Conservation (phyloP, 352 stramenopile genomes). For the Pythium oligandrum region DNA sequence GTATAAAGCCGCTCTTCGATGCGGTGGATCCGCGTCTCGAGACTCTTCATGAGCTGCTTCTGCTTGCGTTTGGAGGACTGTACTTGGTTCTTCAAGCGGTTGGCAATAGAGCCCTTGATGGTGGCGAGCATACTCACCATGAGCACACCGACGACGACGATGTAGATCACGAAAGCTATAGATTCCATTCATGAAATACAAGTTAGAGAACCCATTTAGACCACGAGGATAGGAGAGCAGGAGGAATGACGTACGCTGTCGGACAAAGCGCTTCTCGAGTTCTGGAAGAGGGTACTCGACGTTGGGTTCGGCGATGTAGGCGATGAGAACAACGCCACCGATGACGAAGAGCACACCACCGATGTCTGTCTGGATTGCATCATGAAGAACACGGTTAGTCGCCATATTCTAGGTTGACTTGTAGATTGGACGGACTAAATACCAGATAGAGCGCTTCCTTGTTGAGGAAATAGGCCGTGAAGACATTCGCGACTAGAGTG, state of each 20-base stretch:
- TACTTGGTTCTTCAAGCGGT: constrained; percentile 82
- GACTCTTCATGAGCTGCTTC: constrained; percentile 79
- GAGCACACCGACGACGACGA: constrained; percentile 65
- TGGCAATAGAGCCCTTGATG: constrained; percentile 84
- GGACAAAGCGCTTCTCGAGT: constrained; percentile 78
- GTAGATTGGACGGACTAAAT: neutral
- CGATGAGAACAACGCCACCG: constrained; percentile 81
- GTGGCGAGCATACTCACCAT: constrained; percentile 81
- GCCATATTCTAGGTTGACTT: too few species aligned
- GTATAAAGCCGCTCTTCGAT: constrained; percentile 61
- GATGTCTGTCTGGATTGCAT: constrained; percentile 51
- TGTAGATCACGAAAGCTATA: constrained; percentile 34
- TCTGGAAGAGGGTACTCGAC: constrained; percentile 82
- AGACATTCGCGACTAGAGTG: constrained; percentile 85
- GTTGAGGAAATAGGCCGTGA: constrained; percentile 85
- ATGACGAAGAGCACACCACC: constrained; percentile 85
- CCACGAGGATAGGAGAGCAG: too few species aligned
- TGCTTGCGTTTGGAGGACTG: constrained; percentile 77
- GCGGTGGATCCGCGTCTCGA: constrained; percentile 58
- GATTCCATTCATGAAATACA: too few species aligned
- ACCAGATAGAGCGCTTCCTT: constrained; percentile 68
- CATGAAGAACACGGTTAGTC: too few species aligned
- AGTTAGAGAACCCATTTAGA: too few species aligned
- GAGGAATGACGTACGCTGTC: constrained; percentile 33
- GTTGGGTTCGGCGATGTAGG: constrained; percentile 81